Conservation (phyloP, 208 protist species). For the Leptomonas seymouri region DNA sequence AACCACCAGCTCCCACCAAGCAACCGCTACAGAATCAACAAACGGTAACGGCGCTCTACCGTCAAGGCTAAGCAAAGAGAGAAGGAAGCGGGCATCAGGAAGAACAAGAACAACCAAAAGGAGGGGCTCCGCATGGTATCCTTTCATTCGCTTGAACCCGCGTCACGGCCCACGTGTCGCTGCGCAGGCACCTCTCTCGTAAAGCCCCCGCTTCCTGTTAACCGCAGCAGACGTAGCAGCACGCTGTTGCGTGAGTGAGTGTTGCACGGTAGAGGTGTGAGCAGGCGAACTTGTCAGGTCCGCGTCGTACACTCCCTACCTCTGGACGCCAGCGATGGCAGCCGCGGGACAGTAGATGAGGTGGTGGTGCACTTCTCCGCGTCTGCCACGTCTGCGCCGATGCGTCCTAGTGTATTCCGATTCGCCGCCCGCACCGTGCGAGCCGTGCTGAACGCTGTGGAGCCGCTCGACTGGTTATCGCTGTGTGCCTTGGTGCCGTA, state of each 20-base stretch:
- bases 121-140: too few species aligned
- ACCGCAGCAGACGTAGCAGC: not conserved
- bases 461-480: not conserved
- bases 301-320: not conserved
- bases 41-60: too few species aligned
- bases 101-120: too few species aligned
- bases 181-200: too few species aligned
- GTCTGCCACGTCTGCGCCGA: not conserved
- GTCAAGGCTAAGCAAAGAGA: too few species aligned
- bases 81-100: too few species aligned
- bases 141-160: too few species aligned
- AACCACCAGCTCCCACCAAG: too few species aligned
- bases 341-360: not conserved
- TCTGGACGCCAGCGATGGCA: constrained; percentile 4
- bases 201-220: too few species aligned
- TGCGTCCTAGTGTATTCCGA: not conserved
- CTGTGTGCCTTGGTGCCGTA: not conserved
- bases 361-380: constrained; percentile 3
- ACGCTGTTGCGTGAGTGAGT: not conserved
- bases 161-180: too few species aligned
- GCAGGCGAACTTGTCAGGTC: not conserved
- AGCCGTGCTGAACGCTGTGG: not conserved
- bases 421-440: not conserved
- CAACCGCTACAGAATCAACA: too few species aligned
- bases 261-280: not conserved